Percentiles rank a stretch among this genome's conserved stretches.
Conservation (phyloP, 2,329 filamentous ascomycete species). For the Fusarium dimerum region DNA sequence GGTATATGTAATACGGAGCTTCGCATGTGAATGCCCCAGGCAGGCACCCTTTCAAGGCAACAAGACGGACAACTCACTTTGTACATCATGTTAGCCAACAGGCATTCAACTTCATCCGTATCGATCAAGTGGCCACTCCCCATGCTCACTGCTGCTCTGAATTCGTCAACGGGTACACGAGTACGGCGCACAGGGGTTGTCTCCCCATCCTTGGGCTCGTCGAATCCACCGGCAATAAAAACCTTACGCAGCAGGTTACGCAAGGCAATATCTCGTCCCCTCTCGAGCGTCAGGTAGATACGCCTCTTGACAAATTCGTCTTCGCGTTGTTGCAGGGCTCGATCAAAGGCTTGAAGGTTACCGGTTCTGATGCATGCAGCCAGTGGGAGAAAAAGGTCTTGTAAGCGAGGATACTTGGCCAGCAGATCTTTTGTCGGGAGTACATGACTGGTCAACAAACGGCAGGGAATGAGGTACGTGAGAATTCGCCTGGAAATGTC, state of each 20-base stretch:
- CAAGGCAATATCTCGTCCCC: slow-evolving; percentile 86
- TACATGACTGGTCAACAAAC: slow-evolving; percentile 82
- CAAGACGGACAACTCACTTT: slow-evolving; percentile 63
- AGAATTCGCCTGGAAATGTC: slow-evolving; percentile 70
- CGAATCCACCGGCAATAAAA: slow-evolving; percentile 80
- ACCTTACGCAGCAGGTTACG: slow-evolving; percentile 92
- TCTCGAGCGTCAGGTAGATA: slow-evolving; percentile 92
- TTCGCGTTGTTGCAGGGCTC: slow-evolving; percentile 77
- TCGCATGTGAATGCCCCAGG: slow-evolving; percentile 20
- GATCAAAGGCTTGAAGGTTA: slow-evolving; percentile 81
- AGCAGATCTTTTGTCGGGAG: slow-evolving; percentile 75
- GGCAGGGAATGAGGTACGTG: slow-evolving; percentile 92
- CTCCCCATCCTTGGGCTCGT: slow-evolving; percentile 70
- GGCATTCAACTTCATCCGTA: slow-evolving; percentile 90
- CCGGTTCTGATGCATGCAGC: slow-evolving; percentile 78
- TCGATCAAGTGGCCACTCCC: slow-evolving; percentile 71
- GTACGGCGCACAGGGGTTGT: slow-evolving; percentile 67
- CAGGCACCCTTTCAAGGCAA: slow-evolving; percentile 22
- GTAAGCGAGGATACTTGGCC: slow-evolving; percentile 72
- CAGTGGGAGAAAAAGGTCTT: slow-evolving; percentile 77
- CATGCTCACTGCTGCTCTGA: slow-evolving; percentile 79
- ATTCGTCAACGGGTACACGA: slow-evolving; percentile 79
- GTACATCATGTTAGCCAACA: slow-evolving; percentile 96
- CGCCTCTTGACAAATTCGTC: slow-evolving; percentile 91
- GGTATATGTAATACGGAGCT: slow-evolving; percentile 11